These are phyloP conservation scores for Monotropa hypopitys DNA, from an alignment of 179 eudicot species.

Conservation along the genomic window DNA sequence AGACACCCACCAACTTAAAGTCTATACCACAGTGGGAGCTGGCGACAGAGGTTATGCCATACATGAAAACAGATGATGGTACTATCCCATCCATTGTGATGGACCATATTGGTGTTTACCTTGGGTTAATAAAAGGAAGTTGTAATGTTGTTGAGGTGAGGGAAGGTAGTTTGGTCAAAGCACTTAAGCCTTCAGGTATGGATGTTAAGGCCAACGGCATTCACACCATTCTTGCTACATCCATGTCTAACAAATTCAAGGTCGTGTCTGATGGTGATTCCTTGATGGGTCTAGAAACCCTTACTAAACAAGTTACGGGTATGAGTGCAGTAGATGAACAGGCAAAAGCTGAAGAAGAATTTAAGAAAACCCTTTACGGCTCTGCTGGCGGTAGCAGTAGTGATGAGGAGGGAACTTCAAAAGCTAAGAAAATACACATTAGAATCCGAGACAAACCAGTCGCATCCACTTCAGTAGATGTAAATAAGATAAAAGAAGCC, in stretches of 20 bases:
- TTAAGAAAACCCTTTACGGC: conserved; percentile 76
- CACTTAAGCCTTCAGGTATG: conserved; percentile 45
- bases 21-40: conserved; percentile 92
- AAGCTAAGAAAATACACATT: conserved; percentile 63
- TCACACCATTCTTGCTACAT: conserved; percentile 32
- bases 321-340: conserved; percentile 63
- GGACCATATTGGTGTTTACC: conserved; percentile 91
- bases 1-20: conserved; percentile 75
- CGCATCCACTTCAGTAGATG: conserved; percentile 75
- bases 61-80: conserved; percentile 97
- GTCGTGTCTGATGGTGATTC: conserved; percentile 35
- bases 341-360: conserved; percentile 91
- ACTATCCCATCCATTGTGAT: conserved; percentile 83
- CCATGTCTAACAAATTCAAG: conserved; percentile 31
- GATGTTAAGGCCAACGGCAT: conserved; percentile 35
- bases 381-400: conserved; percentile 79
- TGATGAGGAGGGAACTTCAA: conserved; percentile 78
- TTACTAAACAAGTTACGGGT: conserved; percentile 37
- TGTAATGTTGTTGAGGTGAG: conserved; percentile 89
- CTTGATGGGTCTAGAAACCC: conserved; percentile 69
- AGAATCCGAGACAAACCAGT: conserved; percentile 75
- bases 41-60: conserved; percentile 95
- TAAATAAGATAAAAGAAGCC: conserved; percentile 93
- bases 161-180: conserved; percentile 84
- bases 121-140: conserved; percentile 80